phyloP scores from a whole-genome alignment of 805 yeast genomes.

The Candida endomychidarum region DNA sequence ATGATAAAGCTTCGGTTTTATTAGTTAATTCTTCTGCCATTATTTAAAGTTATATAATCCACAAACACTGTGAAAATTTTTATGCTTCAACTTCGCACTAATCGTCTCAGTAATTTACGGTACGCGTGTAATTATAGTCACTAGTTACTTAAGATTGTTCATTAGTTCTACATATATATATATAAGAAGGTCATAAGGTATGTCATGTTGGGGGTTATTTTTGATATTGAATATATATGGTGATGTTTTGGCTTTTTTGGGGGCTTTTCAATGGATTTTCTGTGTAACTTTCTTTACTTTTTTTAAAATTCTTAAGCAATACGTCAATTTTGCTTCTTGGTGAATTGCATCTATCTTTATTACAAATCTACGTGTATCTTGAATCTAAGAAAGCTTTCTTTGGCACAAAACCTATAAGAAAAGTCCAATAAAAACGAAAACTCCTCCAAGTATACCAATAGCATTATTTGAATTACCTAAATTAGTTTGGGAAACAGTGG shows the following conservation, averaged over 20 bases:
- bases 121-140: slow-evolving; percentile 1
- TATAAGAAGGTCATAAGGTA: neutral
- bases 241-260: neutral
- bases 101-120: slow-evolving; percentile 5
- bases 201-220: neutral
- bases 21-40: slow-evolving; percentile 48
- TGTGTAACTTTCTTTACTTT: too few relatives aligned
- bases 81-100: slow-evolving; percentile 7
- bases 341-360: too few relatives aligned
- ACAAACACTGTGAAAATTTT: slow-evolving; percentile 12
- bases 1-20: slow-evolving; percentile 44
- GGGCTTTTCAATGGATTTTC: too few relatives aligned
- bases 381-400: too few relatives aligned
- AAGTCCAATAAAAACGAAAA: slow-evolving; percentile 9
- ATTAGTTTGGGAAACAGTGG: slow-evolving; percentile 22
- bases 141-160: neutral
- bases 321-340: too few relatives aligned
- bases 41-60: slow-evolving; percentile 11
- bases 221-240: neutral
- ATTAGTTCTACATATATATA: slow-evolving; percentile 3
- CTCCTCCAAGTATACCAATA: slow-evolving; percentile 6
- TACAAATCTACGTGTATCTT: too few relatives aligned
- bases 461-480: slow-evolving; percentile 5
- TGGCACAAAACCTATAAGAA: too few relatives aligned
- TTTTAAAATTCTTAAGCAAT: too few relatives aligned